phyloP scores from a whole-genome alignment of 345 rosid species.

The Isatis tinctoria region DNA sequence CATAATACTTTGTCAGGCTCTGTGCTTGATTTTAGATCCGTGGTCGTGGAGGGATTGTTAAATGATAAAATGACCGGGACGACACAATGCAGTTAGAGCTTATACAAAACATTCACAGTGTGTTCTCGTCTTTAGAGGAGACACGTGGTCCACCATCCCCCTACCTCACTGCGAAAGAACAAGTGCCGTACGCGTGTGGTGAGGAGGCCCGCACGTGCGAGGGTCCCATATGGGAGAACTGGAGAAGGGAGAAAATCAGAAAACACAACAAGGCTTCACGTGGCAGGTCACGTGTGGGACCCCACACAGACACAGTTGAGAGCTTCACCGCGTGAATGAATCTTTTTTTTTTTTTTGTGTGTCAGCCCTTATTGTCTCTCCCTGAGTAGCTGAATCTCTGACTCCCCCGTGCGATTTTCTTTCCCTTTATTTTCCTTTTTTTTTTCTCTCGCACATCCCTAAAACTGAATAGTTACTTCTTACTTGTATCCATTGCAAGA shows the following conservation, averaged over 20 bases:
- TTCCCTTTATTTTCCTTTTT: conserved; percentile 6
- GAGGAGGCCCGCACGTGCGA: conserved; percentile 30
- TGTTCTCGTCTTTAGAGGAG: conserved; percentile 10
- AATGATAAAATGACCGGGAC: conserved; percentile 24
- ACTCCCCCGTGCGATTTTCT: conserved; percentile 31
- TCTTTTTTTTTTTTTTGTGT: conserved; percentile 1
- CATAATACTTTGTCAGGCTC: conserved; percentile 21
- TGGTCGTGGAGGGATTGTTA: not conserved
- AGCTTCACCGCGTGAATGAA: conserved; percentile 26
- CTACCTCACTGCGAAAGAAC: not conserved
- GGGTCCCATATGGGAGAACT: conserved; percentile 12
- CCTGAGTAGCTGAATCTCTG: conserved; percentile 33
- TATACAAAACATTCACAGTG: conserved; percentile 12
- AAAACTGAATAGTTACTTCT: conserved; percentile 6
- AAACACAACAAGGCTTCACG: conserved; percentile 21
- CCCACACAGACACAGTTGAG: conserved; percentile 2
- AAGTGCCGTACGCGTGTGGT: conserved; percentile 33
- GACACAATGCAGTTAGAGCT: conserved; percentile 12
- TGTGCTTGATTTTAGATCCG: not conserved
- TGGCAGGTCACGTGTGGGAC: conserved; percentile 34
- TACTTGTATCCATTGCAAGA: not conserved
- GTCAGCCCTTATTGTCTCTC: conserved; percentile 34
- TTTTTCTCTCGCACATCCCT: conserved; percentile 17
- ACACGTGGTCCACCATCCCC: conserved; percentile 24
- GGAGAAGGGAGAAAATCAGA: not conserved